A percentile compares a stretch with the other conserved stretches of the same genome.
phyloP scores from a whole-genome alignment of 2,329 filamentous ascomycete species.

The Diaporthe ampelina region DNA sequence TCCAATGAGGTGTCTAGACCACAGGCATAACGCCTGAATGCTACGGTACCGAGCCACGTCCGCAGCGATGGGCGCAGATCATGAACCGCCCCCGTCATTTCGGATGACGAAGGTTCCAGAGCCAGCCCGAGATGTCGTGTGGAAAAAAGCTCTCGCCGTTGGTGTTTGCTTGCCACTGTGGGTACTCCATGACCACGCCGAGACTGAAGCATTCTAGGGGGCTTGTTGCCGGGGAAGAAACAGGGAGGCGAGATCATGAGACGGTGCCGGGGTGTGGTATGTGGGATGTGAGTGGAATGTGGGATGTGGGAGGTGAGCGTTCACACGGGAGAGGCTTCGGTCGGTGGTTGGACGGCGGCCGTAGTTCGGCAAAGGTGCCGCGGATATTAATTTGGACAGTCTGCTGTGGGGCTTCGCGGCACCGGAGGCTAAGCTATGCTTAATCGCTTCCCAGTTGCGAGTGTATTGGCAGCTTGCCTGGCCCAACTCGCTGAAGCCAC shows the following conservation, averaged over 20 bases:
- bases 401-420: background rate
- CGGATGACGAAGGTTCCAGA: conserved; percentile 31
- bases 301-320: background rate
- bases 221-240: conserved; percentile 22
- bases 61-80: conserved; percentile 20
- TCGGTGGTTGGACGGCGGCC: background rate
- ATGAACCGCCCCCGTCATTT: conserved; percentile 23
- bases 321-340: conserved; percentile 5
- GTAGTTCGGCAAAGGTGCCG: conserved; percentile 23
- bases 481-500: background rate
- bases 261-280: conserved; percentile 5
- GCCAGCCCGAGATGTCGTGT: conserved; percentile 2
- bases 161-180: conserved; percentile 24
- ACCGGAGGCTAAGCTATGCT: conserved; percentile 22
- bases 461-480: background rate
- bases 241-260: conserved; percentile 24
- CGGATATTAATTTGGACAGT: conserved; percentile 22
- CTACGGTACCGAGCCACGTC: conserved; percentile 16
- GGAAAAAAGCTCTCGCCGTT: conserved; percentile 5
- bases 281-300: background rate
- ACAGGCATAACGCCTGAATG: background rate
- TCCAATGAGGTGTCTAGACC: background rate
- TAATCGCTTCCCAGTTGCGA: conserved; percentile 15
- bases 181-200: conserved; percentile 27
- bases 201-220: conserved; percentile 25